These are phyloP conservation scores for Pleurotus cornucopiae DNA, from an alignment of 768 basidiomycete species.

Conservation along the genomic window DNA sequence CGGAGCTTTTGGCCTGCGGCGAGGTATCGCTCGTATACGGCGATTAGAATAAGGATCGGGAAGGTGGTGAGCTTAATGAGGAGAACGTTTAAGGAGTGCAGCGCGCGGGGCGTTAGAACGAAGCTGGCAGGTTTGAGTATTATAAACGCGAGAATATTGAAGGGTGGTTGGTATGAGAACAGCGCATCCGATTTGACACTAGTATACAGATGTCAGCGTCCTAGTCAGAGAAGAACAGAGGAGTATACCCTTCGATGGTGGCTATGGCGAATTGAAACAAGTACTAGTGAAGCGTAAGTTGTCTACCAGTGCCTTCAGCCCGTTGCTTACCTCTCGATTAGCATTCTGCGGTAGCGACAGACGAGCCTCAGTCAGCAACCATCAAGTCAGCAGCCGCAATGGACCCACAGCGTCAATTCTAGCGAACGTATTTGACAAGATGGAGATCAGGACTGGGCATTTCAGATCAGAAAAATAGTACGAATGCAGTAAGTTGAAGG, in stretches of 20 bases:
- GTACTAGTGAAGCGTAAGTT: conserved; percentile 52
- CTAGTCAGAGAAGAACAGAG: neutral
- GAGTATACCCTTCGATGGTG: conserved; percentile 78
- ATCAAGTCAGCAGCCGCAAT: neutral
- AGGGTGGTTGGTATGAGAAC: conserved; percentile 90
- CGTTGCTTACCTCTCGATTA: conserved; percentile 37
- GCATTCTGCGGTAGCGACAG: conserved; percentile 29
- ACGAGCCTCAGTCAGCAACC: neutral
- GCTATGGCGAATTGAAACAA: conserved; percentile 83
- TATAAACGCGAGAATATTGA: conserved; percentile 77
- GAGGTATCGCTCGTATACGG: conserved; percentile 74
- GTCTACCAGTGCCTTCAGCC: conserved; percentile 23
- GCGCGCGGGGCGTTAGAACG: conserved; percentile 64
- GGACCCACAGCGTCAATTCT: conserved; percentile 60
- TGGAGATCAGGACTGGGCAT: conserved; percentile 72
- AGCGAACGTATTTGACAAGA: conserved; percentile 87
- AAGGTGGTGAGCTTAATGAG: conserved; percentile 82
- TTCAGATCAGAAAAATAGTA: neutral
- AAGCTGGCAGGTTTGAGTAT: conserved; percentile 79
- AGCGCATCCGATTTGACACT: conserved; percentile 88
- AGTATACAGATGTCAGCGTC: conserved; percentile 8
- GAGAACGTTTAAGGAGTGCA: conserved; percentile 86
- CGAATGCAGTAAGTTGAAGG: neutral
- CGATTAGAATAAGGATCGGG: conserved; percentile 73
- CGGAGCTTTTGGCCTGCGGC: conserved; percentile 45